These are phyloP conservation scores for Candida loeiensis DNA, from an alignment of 805 yeast genomes.

Conservation along the genomic window DNA sequence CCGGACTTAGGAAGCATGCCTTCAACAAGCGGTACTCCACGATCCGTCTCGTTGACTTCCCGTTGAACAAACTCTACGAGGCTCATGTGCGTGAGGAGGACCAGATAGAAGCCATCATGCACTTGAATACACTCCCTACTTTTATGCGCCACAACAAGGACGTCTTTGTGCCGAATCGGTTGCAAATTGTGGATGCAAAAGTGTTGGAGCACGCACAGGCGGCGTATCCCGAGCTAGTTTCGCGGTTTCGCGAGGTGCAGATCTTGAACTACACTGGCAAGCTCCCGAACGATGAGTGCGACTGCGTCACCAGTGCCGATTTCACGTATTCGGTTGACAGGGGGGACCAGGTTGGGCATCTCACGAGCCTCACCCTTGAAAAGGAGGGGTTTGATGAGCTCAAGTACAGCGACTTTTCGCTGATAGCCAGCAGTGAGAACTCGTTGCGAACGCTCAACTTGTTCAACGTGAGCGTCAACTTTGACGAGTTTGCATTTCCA, in stretches of 20 bases:
- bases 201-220: not conserved
- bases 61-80: slow-evolving; percentile 3
- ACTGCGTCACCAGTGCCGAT: slow-evolving; percentile 4
- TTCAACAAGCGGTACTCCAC: slow-evolving; percentile 5
- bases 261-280: slow-evolving; percentile 3
- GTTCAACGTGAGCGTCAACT: slow-evolving; percentile 3
- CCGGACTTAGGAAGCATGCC: slow-evolving; percentile 1
- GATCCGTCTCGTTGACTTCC: slow-evolving; percentile 2
- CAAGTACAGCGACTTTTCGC: not conserved
- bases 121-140: not conserved
- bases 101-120: slow-evolving; percentile 2
- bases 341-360: not conserved
- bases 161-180: slow-evolving; percentile 3
- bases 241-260: not conserved
- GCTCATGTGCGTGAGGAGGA: not conserved
- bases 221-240: not conserved
- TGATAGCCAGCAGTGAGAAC: not conserved
- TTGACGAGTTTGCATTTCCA: slow-evolving; percentile 1
- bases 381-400: slow-evolving; percentile 5
- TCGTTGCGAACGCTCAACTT: slow-evolving; percentile 2
- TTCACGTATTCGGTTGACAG: not conserved
- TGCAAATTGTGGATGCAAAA: slow-evolving; percentile 3
- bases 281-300: slow-evolving; percentile 2
- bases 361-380: slow-evolving; percentile 5
- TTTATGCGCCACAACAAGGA: slow-evolving; percentile 1